phyloP scores from a whole-genome alignment of 2,329 filamentous ascomycete species.

The Penicillium sp. region DNA sequence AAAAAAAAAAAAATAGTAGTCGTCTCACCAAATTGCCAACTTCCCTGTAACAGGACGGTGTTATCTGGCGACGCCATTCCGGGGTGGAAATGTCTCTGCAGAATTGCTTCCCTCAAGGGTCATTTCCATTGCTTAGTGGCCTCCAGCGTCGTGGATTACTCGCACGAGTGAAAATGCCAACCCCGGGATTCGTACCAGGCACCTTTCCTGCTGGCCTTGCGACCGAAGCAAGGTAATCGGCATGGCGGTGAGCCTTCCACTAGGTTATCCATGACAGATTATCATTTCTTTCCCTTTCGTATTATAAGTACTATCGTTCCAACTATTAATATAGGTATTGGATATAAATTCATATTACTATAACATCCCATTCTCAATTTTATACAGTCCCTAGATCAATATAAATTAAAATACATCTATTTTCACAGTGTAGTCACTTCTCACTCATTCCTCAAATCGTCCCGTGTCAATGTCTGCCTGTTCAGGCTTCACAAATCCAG shows the following conservation, averaged over 20 bases:
- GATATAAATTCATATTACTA: no score
- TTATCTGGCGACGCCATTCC: constrained; percentile 55
- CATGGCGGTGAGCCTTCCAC: constrained; percentile 40
- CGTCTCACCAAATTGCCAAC: constrained; percentile 36
- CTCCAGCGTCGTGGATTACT: constrained; percentile 55
- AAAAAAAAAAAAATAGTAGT: constrained; percentile 33
- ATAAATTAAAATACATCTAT: background rate
- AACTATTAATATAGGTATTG: no score
- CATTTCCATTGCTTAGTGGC: constrained; percentile 53
- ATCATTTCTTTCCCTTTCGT: background rate
- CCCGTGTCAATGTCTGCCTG: constrained; percentile 1
- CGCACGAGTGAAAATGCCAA: constrained; percentile 52
- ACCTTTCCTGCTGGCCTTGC: constrained; percentile 42
- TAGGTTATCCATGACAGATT: constrained; percentile 45
- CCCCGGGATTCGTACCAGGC: constrained; percentile 56
- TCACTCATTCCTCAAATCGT: background rate
- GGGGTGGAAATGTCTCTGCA: constrained; percentile 56
- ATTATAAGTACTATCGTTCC: background rate
- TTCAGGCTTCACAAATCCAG: constrained; percentile 1
- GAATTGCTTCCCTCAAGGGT: constrained; percentile 59
- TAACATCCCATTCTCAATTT: background rate
- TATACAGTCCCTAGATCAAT: background rate
- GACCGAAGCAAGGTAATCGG: constrained; percentile 38
- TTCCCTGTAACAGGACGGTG: constrained; percentile 44
- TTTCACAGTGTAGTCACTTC: background rate